These are phyloP conservation scores for Recurvomyces mirabilis DNA, from an alignment of 495 filamentous ascomycete species.

Conservation along the genomic window DNA sequence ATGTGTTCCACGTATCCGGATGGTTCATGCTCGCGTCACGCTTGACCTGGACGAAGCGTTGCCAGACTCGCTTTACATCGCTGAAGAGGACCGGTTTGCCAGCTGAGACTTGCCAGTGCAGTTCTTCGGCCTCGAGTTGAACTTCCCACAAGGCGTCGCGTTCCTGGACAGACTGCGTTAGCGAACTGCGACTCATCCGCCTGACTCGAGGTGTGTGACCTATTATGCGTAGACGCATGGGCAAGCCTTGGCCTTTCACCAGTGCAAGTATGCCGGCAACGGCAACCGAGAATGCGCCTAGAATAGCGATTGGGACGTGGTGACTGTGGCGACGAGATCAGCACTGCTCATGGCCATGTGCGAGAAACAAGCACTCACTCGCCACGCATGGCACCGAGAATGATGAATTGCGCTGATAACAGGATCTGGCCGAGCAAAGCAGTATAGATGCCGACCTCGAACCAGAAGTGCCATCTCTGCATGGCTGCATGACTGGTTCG, in stretches of 20 bases:
- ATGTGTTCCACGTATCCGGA: constrained; percentile 1
- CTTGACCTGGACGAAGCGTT: constrained; percentile 4
- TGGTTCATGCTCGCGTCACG: constrained; percentile 4
- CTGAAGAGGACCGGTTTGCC: constrained; percentile 4
- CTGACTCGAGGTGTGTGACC: neutral
- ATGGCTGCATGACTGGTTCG: neutral
- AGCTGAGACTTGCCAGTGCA: constrained; percentile 6
- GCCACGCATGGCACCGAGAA: constrained; percentile 6
- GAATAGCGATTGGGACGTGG: constrained; percentile 2
- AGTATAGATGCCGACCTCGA: constrained; percentile 1
- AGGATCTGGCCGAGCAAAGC: constrained; percentile 3
- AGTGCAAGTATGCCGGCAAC: constrained; percentile 3
- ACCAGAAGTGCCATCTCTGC: neutral
- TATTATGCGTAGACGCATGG: constrained; percentile 8
- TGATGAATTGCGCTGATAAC: constrained; percentile 3
- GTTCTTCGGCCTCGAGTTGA: constrained; percentile 5
- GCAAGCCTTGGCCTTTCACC: constrained; percentile 6
- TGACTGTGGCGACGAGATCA: neutral
- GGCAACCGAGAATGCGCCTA: constrained; percentile 1
- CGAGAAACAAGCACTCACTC: constrained; percentile 5
- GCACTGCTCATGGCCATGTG: too few species aligned
- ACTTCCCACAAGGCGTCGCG: constrained; percentile 8
- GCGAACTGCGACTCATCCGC: neutral
- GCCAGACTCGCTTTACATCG: constrained; percentile 4
- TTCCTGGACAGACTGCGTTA: neutral